Evolutionary conservation across 2,329 filamentous ascomycete species (phyloP), one percentile per base, ranked within the genome.

Genomic region (Ramularia endophylla): DNA sequence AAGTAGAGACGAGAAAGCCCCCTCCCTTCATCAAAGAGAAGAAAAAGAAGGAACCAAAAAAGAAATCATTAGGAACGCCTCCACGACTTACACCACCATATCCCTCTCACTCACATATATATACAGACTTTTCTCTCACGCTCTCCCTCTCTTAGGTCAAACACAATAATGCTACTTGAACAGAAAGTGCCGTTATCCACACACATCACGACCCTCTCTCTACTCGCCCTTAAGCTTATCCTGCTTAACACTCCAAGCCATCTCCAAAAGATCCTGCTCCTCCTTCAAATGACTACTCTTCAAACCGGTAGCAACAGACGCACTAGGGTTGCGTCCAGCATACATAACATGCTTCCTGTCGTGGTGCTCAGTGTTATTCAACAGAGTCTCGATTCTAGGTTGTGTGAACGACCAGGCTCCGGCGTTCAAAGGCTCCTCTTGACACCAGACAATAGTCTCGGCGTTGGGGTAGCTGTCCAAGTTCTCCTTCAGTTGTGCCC

Each of bases 371-470:
- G 92, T 97, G 64, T 94, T 68, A 73, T 97, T 95, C 53, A 98
- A 77, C 52, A 98, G 71, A 7, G 90, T 98, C 79, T 98, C 92
- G 51, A 98, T 88, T 62, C 92, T 84, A 22, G 92, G 92, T 71
- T 98, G 92, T n/a, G 83, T 86, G 71, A 92, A 97, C 63, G 81
- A 88, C 92, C 92, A 98, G 34, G 87, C 87, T 66, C 92, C 92
- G 7, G 92, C 92, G 65, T 98, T 98, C 46, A 98, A 79, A 22
- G 92, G 92, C 74, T 98, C 92, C 67, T 98, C 92, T 70, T 98
- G 92, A 55, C 80, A 83, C 89, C 89, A 98, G 50, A 98, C 88
- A 54, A 98, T 88, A 51, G 88, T 90, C 77, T 95, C 87, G 57
- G 90, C 90, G 67, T 98, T 98, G 64, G 89, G 87, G 74, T 98